Percentiles rank a stretch among this genome's conserved stretches.
Conservation (phyloP, 2,329 filamentous ascomycete genomes). For the Exophiala sideris region DNA sequence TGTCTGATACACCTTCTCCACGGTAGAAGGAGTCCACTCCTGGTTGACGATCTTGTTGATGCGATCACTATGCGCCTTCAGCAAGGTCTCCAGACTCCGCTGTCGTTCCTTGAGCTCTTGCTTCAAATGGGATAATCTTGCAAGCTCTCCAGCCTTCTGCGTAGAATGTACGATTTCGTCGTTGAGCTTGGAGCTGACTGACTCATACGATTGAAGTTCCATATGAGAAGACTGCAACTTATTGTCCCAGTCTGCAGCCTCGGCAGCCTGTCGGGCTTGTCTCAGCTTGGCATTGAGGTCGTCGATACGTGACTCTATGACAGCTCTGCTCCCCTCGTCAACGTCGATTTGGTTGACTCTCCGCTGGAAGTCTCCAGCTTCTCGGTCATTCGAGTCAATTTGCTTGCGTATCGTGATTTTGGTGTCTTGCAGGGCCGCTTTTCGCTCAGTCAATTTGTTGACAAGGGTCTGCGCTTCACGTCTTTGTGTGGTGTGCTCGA, state of each 20-base stretch:
- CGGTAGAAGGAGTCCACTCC: slow-evolving; percentile 65
- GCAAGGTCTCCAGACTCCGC: slow-evolving; percentile 73
- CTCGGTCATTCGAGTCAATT: slow-evolving; percentile 70
- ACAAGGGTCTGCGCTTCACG: slow-evolving; percentile 69
- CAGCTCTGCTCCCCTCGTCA: slow-evolving; percentile 79
- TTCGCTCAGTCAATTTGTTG: slow-evolving; percentile 69
- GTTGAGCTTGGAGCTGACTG: slow-evolving; percentile 67
- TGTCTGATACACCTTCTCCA: slow-evolving; percentile 69
- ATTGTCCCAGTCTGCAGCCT: slow-evolving; percentile 64
- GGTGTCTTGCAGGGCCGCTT: slow-evolving; percentile 68
- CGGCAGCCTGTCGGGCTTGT: slow-evolving; percentile 61
- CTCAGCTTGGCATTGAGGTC: slow-evolving; percentile 64
- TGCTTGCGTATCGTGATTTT: slow-evolving; percentile 71
- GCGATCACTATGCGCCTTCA: slow-evolving; percentile 68
- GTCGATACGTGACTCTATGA: slow-evolving; percentile 69
- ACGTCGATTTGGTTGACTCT: slow-evolving; percentile 70
- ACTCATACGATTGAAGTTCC: slow-evolving; percentile 67
- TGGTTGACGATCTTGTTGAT: slow-evolving; percentile 62
- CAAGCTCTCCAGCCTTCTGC: slow-evolving; percentile 74
- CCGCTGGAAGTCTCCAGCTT: slow-evolving; percentile 62
- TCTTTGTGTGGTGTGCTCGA: slow-evolving; percentile 70
- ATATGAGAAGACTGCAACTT: slow-evolving; percentile 65
- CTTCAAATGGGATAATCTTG: slow-evolving; percentile 76
- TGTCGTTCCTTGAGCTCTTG: slow-evolving; percentile 74
- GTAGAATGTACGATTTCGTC: slow-evolving; percentile 82